Evolutionary conservation across 2,329 filamentous ascomycete species (phyloP).

Genomic region (Ilyonectria destructans): DNA sequence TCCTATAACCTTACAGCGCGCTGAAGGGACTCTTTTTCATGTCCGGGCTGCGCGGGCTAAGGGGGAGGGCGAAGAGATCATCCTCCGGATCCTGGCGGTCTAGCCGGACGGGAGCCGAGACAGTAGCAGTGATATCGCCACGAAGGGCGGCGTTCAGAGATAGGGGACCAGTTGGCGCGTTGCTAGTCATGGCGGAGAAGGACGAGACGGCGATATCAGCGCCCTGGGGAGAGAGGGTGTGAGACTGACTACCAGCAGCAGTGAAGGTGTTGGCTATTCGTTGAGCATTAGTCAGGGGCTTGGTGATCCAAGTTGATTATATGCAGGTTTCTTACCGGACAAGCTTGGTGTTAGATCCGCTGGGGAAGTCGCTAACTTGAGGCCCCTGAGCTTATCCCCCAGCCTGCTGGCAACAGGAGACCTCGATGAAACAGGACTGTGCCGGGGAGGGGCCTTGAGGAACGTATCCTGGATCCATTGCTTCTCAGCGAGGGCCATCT

Average conservation of each 20-base stretch:
- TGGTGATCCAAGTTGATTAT: constrained; percentile 13
- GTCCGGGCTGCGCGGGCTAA: constrained; percentile 89
- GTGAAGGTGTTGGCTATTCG: constrained; percentile 56
- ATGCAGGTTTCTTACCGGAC: constrained; percentile 62
- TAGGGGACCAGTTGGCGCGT: constrained; percentile 44
- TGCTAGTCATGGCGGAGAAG: constrained; percentile 52
- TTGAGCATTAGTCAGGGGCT: constrained; percentile 37
- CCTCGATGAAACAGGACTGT: constrained; percentile 71
- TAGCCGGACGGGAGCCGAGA: constrained; percentile 38
- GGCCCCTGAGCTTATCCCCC: constrained; percentile 84
- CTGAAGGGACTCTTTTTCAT: constrained; percentile 89
- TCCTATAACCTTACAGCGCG: constrained; percentile 53
- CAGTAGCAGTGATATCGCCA: constrained; percentile 39
- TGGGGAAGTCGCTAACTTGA: constrained; percentile 83
- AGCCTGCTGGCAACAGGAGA: constrained; percentile 79
- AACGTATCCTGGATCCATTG: constrained; percentile 91
- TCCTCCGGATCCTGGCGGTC: constrained; percentile 69
- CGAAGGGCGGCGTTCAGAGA: constrained; percentile 56
- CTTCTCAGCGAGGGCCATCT: constrained; percentile 88
- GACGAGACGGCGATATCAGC: constrained; percentile 57
- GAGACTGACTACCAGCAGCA: constrained; percentile 52
- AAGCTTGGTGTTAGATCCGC: constrained; percentile 72
- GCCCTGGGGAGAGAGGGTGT: constrained; percentile 52
- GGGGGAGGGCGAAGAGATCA: constrained; percentile 88
- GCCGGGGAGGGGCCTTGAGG: constrained; percentile 48